These are phyloP conservation scores for Austroboletus rostrupii DNA, from an alignment of 1,284 basidiomycete species.

Conservation along the genomic window DNA sequence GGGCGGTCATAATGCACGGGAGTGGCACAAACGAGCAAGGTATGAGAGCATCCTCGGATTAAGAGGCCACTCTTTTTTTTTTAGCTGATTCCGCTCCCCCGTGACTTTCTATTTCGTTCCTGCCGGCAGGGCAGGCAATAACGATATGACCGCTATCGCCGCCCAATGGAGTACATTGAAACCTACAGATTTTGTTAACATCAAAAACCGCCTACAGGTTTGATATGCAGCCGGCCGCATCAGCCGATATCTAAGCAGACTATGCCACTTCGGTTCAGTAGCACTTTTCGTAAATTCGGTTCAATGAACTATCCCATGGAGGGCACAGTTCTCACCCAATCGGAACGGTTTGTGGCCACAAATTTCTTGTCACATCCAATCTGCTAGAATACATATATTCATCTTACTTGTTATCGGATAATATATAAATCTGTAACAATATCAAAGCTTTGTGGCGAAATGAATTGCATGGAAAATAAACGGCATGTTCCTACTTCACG, in stretches of 20 bases:
- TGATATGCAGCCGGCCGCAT: conserved; percentile 25
- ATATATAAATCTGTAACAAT: conserved; percentile 8
- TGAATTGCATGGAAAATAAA: background rate
- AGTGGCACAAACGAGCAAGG: conserved; percentile 53
- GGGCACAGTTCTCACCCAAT: background rate
- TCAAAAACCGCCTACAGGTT: conserved; percentile 50
- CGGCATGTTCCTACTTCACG: no score
- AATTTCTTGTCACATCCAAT: conserved; percentile 5
- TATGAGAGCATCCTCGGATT: conserved; percentile 22
- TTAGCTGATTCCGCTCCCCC: conserved; percentile 7
- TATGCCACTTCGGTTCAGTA: conserved; percentile 22
- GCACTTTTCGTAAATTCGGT: conserved; percentile 12
- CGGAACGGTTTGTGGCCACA: conserved; percentile 4
- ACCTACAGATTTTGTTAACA: conserved; percentile 44
- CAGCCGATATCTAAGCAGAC: conserved; percentile 6
- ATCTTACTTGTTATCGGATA: conserved; percentile 12
- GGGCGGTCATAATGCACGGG: conserved; percentile 41
- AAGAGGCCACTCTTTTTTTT: background rate
- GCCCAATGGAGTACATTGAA: conserved; percentile 43
- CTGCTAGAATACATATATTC: conserved; percentile 3
- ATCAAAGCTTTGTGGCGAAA: background rate
- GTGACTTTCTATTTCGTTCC: conserved; percentile 1
- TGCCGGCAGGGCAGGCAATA: conserved; percentile 42
- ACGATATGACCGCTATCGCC: conserved; percentile 45
- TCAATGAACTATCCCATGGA: conserved; percentile 5